Evolutionary conservation across 495 filamentous ascomycete genomes (phyloP), one percentile per base, ranked within the genome.

Genomic region (Lasiosphaeris hirsuta): DNA sequence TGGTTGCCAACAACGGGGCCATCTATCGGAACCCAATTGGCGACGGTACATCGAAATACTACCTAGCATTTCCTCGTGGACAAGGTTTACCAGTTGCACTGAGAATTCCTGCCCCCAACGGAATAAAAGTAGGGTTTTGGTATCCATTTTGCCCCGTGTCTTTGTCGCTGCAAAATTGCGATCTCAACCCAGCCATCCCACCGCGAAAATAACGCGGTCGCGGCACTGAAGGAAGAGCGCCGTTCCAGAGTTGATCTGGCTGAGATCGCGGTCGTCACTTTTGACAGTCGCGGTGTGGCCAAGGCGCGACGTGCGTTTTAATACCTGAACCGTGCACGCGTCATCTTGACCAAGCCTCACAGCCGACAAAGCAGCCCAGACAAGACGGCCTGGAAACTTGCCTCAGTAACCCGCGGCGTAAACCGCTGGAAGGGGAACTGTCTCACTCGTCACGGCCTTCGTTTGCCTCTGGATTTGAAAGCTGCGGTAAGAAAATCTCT

Each of bases 321-420:
- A 50, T 45, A 58, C 54, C 47, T 64, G 62, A 64, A 64, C 62
- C 62, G 62, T 64, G 62, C 62, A 64, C 62, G 58, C 51, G 47
- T 55, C 58, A 52, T 50, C 62, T 57, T 49, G 13, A 18, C 49
- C 47, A 58, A 11, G 19, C 49, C 35, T 46, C 23, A 56, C 15
- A 42, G 23, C n/a, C 51, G 44, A 54, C 40, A 35, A 46, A 39
- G 17, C 37, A 42, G 10, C 43, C 15, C 15, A 49, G 10, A 51
- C n/a, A 8, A 30, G 18, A 54, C 19, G 7, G 52, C 42, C 13
- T 8, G 19, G 33, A 15, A 44, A 39, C 35, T 36, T 13, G 2
- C 18, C 18, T 39, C 38, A 3, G 42, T 33, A 14, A 43, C 51
- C 23, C 19, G 37, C 47, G 33, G 18, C 19, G 35, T 42, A 17